phyloP scores from a whole-genome alignment of 768 basidiomycete species.

The Lentinula boryana region DNA sequence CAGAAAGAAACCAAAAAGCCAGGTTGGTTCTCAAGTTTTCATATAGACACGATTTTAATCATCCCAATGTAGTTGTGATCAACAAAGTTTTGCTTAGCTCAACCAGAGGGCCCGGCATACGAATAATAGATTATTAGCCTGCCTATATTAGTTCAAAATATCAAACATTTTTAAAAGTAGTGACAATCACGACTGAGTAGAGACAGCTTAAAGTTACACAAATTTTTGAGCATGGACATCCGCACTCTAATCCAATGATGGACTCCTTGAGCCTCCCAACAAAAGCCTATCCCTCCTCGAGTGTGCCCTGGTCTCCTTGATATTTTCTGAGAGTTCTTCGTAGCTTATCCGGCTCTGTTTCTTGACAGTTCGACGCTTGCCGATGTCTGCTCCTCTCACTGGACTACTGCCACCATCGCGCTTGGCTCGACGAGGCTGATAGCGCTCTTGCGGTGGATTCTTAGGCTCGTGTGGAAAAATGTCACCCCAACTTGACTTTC shows the following conservation, averaged over 20 bases:
- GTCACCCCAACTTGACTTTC: slow-evolving; percentile 93
- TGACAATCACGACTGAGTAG: neutral
- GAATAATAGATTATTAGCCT: slow-evolving; percentile 66
- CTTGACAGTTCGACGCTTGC: slow-evolving; percentile 37
- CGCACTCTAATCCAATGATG: neutral
- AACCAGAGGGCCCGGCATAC: slow-evolving; percentile 84
- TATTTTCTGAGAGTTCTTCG: slow-evolving; percentile 26
- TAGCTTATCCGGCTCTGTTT: slow-evolving; percentile 29
- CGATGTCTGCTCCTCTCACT: slow-evolving; percentile 44
- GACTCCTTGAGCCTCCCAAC: neutral
- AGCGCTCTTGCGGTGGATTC: slow-evolving; percentile 64
- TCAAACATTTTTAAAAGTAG: slow-evolving; percentile 8
- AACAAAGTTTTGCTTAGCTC: slow-evolving; percentile 82
- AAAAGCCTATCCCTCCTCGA: slow-evolving; percentile 20
- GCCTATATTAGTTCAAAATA: slow-evolving; percentile 3
- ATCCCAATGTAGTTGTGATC: slow-evolving; percentile 59
- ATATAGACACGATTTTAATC: neutral
- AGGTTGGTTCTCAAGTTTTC: neutral
- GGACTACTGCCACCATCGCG: slow-evolving; percentile 19
- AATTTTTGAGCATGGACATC: no score
- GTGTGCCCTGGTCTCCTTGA: slow-evolving; percentile 33
- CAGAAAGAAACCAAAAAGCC: slow-evolving; percentile 5
- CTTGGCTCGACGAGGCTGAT: slow-evolving; percentile 30
- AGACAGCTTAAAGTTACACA: neutral
- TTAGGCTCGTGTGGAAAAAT: slow-evolving; percentile 89